Percentiles rank a stretch among this genome's conserved stretches.
Conservation (phyloP, 2,329 filamentous ascomycete species). For the Cladosporium sphaerospermum region DNA sequence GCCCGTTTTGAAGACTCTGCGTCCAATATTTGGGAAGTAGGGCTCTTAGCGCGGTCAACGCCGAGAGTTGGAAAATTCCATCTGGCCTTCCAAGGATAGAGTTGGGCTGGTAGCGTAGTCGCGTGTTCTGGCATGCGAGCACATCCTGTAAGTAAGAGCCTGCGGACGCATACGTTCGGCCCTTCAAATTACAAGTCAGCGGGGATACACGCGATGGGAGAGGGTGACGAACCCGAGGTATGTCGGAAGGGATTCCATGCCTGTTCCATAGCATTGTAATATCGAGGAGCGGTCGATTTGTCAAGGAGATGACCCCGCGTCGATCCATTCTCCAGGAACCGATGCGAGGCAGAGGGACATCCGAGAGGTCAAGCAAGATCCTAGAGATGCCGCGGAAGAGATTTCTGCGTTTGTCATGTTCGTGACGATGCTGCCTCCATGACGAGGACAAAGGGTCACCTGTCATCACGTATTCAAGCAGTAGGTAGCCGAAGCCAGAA, state of each 20-base stretch:
- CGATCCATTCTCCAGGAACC: constrained; percentile 18
- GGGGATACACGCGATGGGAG: neutral
- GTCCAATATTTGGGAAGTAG: constrained; percentile 4
- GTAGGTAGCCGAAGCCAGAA: constrained; percentile 8
- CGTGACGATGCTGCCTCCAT: constrained; percentile 7
- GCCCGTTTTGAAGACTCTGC: neutral
- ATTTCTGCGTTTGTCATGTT: constrained; percentile 3
- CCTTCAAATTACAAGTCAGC: neutral
- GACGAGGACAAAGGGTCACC: constrained; percentile 12
- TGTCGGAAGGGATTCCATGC: constrained; percentile 11
- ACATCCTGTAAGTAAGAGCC: constrained; percentile 12
- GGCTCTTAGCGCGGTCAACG: constrained; percentile 7
- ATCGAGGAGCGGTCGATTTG: constrained; percentile 16
- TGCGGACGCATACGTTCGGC: constrained; percentile 12
- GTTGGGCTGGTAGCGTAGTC: constrained; percentile 15
- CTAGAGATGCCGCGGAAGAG: constrained; percentile 13
- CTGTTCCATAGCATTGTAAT: constrained; percentile 8
- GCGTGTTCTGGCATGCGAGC: constrained; percentile 13
- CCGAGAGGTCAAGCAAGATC: constrained; percentile 15
- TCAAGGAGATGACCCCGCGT: constrained; percentile 15
- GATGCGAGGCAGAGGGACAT: constrained; percentile 15
- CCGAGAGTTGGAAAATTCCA: constrained; percentile 14
- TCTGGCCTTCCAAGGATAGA: constrained; percentile 14
- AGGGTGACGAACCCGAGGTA: constrained; percentile 11
- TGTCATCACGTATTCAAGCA: constrained; percentile 11